A percentile compares a stretch with the other conserved stretches of the same genome.
Conservation (phyloP, 306 rosid species). For the Malus asiatica region DNA sequence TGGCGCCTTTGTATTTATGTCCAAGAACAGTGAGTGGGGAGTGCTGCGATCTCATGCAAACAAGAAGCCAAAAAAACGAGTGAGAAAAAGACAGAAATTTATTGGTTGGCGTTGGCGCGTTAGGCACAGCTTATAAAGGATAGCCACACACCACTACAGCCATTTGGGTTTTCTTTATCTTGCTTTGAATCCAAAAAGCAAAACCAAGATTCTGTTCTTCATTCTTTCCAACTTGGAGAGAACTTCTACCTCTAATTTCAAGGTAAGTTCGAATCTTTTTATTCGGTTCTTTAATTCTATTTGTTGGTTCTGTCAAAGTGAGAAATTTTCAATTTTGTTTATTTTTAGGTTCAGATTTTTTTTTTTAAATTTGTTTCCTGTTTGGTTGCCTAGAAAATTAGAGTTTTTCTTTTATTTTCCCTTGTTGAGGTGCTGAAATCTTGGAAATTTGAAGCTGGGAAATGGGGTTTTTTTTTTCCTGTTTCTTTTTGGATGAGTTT, state of each 20-base stretch:
- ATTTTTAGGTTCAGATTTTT: background rate
- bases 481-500: background rate
- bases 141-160: background rate
- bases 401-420: background rate
- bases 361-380: background rate
- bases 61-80: background rate
- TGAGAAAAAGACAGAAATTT: background rate
- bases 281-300: background rate
- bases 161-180: background rate
- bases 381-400: background rate
- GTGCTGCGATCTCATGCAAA: background rate
- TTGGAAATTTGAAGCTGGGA: background rate
- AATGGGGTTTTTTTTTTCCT: background rate
- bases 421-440: background rate
- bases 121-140: background rate
- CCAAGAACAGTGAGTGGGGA: background rate
- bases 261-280: background rate
- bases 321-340: background rate
- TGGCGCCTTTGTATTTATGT: background rate
- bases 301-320: background rate
- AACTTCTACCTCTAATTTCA: background rate
- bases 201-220: background rate
- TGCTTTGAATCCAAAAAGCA: background rate
- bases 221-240: background rate
- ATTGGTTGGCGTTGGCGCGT: conserved; percentile 4